phyloP scores from a whole-genome alignment of 1,284 basidiomycete genomes.

The Inonotus hispidus region DNA sequence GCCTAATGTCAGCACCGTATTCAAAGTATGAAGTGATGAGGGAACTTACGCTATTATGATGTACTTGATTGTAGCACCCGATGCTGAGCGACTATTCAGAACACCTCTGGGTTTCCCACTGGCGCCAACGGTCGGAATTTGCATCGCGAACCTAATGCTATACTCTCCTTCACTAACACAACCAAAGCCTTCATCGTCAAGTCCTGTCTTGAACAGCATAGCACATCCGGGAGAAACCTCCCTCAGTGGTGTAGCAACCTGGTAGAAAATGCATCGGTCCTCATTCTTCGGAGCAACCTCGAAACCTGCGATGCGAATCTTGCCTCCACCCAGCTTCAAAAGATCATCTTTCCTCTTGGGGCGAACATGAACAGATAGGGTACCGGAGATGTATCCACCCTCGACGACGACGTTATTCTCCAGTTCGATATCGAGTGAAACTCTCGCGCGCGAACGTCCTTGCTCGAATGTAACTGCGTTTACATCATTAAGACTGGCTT shows the following conservation, averaged over 20 bases:
- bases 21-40: slow-evolving; percentile 1
- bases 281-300: slow-evolving; percentile 65
- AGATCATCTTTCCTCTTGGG: slow-evolving; percentile 32
- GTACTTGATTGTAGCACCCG: slow-evolving; percentile 70
- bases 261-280: slow-evolving; percentile 82
- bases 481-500: slow-evolving; percentile 13
- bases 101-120: slow-evolving; percentile 66
- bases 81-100: slow-evolving; percentile 40
- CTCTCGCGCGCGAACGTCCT: slow-evolving; percentile 63
- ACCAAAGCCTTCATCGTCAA: slow-evolving; percentile 71
- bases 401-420: slow-evolving; percentile 79
- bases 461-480: slow-evolving; percentile 38
- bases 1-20: background rate
- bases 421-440: slow-evolving; percentile 80
- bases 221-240: slow-evolving; percentile 43
- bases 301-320: slow-evolving; percentile 84
- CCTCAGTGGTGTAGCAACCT: slow-evolving; percentile 62
- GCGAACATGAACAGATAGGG: slow-evolving; percentile 66
- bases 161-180: slow-evolving; percentile 66
- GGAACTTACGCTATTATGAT: slow-evolving; percentile 68
- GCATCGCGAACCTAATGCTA: slow-evolving; percentile 73
- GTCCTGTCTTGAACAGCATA: slow-evolving; percentile 44
- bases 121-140: slow-evolving; percentile 59
- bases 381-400: slow-evolving; percentile 72
- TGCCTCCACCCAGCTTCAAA: slow-evolving; percentile 72